Percentiles rank a stretch among this genome's conserved stretches.
Conservation (phyloP, 2,329 filamentous ascomycete genomes). For the Neofusicoccum parvum region DNA sequence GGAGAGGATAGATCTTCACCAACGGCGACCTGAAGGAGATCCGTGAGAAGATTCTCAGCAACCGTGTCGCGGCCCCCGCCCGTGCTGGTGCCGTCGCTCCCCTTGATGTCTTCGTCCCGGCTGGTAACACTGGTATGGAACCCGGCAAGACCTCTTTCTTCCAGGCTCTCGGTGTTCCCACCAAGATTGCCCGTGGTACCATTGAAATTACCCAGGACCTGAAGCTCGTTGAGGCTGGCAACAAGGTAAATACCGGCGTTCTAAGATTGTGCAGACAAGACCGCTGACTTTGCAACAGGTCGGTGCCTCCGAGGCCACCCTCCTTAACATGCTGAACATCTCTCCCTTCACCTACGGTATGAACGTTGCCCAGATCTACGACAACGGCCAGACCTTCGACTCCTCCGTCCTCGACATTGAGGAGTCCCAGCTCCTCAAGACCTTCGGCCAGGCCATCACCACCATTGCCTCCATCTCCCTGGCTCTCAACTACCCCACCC, state of each 20-base stretch:
- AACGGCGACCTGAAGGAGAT: conserved; percentile 89
- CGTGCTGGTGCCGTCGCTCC: conserved; percentile 97
- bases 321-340: conserved; percentile 99
- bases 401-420: conserved; percentile 86
- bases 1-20: conserved; percentile 88
- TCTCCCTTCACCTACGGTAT: conserved; percentile 99
- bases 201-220: conserved; percentile 99
- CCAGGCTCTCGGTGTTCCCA: conserved; percentile 99
- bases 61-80: conserved; percentile 96
- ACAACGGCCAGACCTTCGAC: conserved; percentile 91
- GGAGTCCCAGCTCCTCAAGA: conserved; percentile 88
- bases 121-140: conserved; percentile 99
- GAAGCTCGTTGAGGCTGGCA: conserved; percentile 91
- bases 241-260: conserved; percentile 57
- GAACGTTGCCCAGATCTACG: conserved; percentile 94
- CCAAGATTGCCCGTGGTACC: conserved; percentile 99
- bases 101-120: conserved; percentile 89
- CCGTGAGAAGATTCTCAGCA: conserved; percentile 91
- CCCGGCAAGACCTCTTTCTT: conserved; percentile 99
- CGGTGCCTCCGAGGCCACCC: conserved; percentile 96
- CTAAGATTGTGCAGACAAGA: too few relatives aligned
- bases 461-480: conserved; percentile 91
- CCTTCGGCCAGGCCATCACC: conserved; percentile 77
- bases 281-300: conserved; percentile 50
- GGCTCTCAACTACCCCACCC: conserved; percentile 90